These are phyloP conservation scores for Terfezia boudieri DNA, from an alignment of 495 filamentous ascomycete genomes.

Conservation along the genomic window DNA sequence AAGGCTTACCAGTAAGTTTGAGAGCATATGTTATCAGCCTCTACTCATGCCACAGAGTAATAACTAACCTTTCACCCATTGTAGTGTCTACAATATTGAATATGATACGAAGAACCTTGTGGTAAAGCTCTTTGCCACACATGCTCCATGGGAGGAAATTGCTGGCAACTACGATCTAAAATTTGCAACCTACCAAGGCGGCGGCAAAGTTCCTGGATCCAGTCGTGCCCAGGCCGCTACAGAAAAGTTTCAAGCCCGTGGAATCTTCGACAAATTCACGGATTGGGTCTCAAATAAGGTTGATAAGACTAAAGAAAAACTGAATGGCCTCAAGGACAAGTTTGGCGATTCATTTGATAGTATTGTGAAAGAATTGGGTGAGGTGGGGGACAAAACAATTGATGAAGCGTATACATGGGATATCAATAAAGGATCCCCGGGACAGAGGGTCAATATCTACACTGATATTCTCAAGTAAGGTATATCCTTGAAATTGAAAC, in stretches of 20 bases:
- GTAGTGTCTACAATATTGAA: constrained; percentile 13
- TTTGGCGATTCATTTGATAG: background rate
- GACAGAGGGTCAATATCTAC: constrained; percentile 10
- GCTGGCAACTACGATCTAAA: constrained; percentile 19
- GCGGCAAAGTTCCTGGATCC: background rate
- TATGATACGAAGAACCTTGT: constrained; percentile 15
- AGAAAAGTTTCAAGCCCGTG: background rate
- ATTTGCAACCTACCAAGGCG: constrained; percentile 9
- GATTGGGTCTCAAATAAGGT: background rate
- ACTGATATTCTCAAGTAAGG: constrained; percentile 1
- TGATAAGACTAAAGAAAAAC: background rate
- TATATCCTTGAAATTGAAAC: too few relatives aligned
- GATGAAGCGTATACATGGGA: constrained; percentile 9
- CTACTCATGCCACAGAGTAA: background rate
- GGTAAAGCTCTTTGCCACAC: constrained; percentile 11
- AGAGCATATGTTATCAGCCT: background rate
- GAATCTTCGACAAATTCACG: background rate
- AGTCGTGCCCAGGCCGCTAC: constrained; percentile 2
- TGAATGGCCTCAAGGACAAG: background rate
- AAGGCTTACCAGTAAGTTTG: constrained; percentile 18
- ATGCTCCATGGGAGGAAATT: constrained; percentile 17
- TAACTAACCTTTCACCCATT: background rate
- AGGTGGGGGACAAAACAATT: constrained; percentile 2
- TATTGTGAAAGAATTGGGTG: background rate
- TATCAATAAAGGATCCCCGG: constrained; percentile 6